phyloP scores from a whole-genome alignment of 352 stramenopile genomes.

The Phytopythium mirpurense region DNA sequence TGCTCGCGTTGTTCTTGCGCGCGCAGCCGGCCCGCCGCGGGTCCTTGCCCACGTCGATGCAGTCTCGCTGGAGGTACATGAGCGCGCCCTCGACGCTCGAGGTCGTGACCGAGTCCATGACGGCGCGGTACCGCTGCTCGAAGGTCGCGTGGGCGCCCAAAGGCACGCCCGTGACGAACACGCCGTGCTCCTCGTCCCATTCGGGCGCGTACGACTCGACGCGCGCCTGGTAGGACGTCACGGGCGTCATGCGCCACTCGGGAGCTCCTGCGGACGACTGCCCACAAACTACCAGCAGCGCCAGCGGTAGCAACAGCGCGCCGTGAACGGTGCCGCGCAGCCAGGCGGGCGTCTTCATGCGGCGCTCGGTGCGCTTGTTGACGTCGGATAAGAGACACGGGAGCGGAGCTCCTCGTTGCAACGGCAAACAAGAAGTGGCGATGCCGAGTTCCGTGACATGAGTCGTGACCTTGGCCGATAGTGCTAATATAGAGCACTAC shows the following conservation, averaged over 20 bases:
- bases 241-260: conserved; percentile 37
- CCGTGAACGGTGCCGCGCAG: not conserved
- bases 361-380: too few species aligned
- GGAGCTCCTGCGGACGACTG: not conserved
- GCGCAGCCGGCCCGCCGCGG: conserved; percentile 25
- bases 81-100: conserved; percentile 62
- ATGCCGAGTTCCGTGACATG: too few species aligned
- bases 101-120: conserved; percentile 63
- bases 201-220: conserved; percentile 44
- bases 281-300: not conserved
- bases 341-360: not conserved
- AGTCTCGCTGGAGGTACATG: conserved; percentile 70
- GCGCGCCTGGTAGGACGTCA: conserved; percentile 53
- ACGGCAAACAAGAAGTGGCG: not conserved
- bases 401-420: too few species aligned
- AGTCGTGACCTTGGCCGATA: too few species aligned
- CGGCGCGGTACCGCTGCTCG: conserved; percentile 35
- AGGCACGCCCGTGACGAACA: conserved; percentile 40
- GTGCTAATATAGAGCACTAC: too few species aligned
- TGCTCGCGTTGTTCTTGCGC: conserved; percentile 52
- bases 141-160: conserved; percentile 21
- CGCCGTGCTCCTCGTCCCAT: conserved; percentile 39
- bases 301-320: not conserved
- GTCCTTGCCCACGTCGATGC: conserved; percentile 43
- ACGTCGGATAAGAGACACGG: too few species aligned